Percentiles rank a stretch among this genome's conserved stretches.
Conservation (phyloP, 768 basidiomycete species). For the Ramaria sp. region DNA sequence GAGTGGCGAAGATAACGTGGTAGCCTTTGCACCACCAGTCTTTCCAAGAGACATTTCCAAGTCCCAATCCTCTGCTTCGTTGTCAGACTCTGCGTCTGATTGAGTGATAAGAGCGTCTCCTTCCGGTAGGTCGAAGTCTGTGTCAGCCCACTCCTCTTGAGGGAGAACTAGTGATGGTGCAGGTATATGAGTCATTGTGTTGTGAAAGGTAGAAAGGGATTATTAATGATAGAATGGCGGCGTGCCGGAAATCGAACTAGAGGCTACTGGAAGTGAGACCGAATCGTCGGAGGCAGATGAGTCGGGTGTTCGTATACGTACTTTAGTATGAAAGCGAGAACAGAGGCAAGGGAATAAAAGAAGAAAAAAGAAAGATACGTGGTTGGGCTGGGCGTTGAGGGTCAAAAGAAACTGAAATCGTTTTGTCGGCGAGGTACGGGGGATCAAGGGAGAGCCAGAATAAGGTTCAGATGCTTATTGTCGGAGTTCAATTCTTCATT, state of each 20-base stretch:
- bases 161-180: constrained; percentile 42
- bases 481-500: constrained; percentile 5
- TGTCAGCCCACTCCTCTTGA: constrained; percentile 79
- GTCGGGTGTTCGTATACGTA: not conserved
- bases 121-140: constrained; percentile 79
- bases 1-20: constrained; percentile 28
- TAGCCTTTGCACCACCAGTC: constrained; percentile 41
- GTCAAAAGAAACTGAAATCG: not conserved
- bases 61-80: constrained; percentile 71
- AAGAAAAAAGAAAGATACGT: constrained; percentile 1
- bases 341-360: not conserved
- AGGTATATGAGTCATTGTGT: constrained; percentile 45
- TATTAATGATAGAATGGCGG: constrained; percentile 11
- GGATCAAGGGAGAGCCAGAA: not conserved
- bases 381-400: not conserved
- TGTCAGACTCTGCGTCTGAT: constrained; percentile 43
- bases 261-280: not conserved
- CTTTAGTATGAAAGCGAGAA: not conserved
- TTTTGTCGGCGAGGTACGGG: not conserved
- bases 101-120: constrained; percentile 54
- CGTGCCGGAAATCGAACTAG: constrained; percentile 5
- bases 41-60: constrained; percentile 58
- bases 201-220: constrained; percentile 11
- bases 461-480: not conserved
- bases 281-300: not conserved